Base-by-base conservation (phyloP, 441 rosid species). In the Erodium chrysanthum region DNA sequence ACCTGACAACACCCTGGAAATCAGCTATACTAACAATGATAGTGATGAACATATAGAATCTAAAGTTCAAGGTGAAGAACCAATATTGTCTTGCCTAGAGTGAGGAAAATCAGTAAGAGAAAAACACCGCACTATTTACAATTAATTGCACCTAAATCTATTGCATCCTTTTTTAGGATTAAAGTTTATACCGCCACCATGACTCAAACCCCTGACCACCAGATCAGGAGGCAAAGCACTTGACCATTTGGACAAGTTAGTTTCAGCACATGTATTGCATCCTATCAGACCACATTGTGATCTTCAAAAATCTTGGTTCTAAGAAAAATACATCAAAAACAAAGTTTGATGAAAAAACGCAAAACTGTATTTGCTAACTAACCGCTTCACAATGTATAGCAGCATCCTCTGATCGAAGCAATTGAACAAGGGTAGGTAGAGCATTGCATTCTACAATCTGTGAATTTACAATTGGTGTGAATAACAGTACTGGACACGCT, bases 311-410 rank as follows among this genome's bases (percentile, higher is more conserved):
- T 52, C 59, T 52, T 7, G 23, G 59, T 17, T 52, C 23, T 52
- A 52, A 60, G 42, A 21, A 20, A 6, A 56, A 44, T 7, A 29
- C 5, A 14, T 29, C 65, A 35, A 27, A 21, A 14, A 20, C 3
- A 70, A 6, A 44, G 9, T 25, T n/a, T 29, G 33, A 11, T 2
- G 46, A 9, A 0, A 40, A 68, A 15, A 23, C 4, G 42, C 27
- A 29, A 27, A 61, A 4, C 21, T n/a, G 44, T 65, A 64, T 60
- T 25, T 46, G 25, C 59, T 70, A 81, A 73, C 87, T 18, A 75
- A 93, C 98, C 81, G 90, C 88, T 75, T 87, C 92, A 22, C 84
- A 85, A 71, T 85, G 88, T 44, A 85, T 71, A 11, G 84, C 66
- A 73, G 86, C 35, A 73, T 85, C 87, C 68, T 83, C 84, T 22